These are phyloP conservation scores for Claviceps sp. DNA, from an alignment of 2,329 filamentous ascomycete species.

Conservation along the genomic window DNA sequence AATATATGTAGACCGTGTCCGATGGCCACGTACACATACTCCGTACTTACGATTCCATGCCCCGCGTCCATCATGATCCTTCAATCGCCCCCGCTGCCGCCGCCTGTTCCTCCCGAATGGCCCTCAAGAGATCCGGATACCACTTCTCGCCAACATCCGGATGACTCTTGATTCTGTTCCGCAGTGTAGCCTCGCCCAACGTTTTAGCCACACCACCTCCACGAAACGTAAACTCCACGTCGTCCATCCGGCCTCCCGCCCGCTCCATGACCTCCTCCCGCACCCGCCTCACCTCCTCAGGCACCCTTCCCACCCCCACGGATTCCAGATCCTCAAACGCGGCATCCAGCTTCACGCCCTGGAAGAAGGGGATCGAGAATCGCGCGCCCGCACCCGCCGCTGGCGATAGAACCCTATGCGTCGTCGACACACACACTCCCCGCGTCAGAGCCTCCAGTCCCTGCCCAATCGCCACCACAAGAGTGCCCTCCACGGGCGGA, in stretches of 20 bases:
- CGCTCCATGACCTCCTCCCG: slow-evolving; percentile 42
- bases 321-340: slow-evolving; percentile 63
- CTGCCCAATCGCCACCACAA: slow-evolving; percentile 81
- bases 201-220: slow-evolving; percentile 52
- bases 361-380: slow-evolving; percentile 78
- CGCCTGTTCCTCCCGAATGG: slow-evolving; percentile 43
- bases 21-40: background rate
- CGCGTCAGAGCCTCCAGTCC: slow-evolving; percentile 74
- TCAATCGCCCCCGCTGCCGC: slow-evolving; percentile 9
- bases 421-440: slow-evolving; percentile 71
- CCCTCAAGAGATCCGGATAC: slow-evolving; percentile 51
- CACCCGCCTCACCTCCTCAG: slow-evolving; percentile 48
- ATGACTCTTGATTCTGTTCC: slow-evolving; percentile 77
- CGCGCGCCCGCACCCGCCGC: slow-evolving; percentile 54
- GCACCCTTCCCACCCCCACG: slow-evolving; percentile 43
- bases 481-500: slow-evolving; percentile 58
- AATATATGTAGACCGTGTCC: background rate
- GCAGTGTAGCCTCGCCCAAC: slow-evolving; percentile 69
- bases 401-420: slow-evolving; percentile 71
- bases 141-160: slow-evolving; percentile 75
- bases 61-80: slow-evolving; percentile 13
- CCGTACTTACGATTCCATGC: slow-evolving; percentile 7
- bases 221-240: slow-evolving; percentile 79
- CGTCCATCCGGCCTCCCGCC: slow-evolving; percentile 48
- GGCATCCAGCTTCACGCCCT: slow-evolving; percentile 68